Evolutionary conservation across 1,139 yeast species (phyloP), one percentile per base, ranked within the genome.

Genomic region (Nakaseomyces bracarensis): DNA sequence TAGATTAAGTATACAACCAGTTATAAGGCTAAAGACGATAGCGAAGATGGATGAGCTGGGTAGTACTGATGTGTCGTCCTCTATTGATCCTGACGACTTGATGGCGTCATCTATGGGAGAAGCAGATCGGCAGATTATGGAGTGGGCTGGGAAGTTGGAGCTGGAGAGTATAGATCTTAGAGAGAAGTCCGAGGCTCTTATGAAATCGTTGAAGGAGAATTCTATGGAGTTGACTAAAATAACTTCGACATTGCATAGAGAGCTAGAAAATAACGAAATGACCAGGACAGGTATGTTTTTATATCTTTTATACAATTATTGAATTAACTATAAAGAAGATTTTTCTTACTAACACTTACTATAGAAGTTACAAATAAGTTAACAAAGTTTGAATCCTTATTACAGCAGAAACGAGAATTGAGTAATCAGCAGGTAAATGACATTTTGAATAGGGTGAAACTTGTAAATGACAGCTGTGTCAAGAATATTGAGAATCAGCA

Each of bases 81-180:
- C 23, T 30, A 19, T 39, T n/a, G 13, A 16, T 33, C 20, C 33
- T 9, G 26, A 11, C 18, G 28, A 18, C 35, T 14, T 36, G 22
- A 21, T 28, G 25, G 36, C 46, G 26, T 28, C 48, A 20, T 37
- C 39, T 28, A 38, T 50, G 36, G 58, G 55, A n/a, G 63, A 53
- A 28, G 52, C 61, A n/a, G 63, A 63, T 36, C 58, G 54, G 39
- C 65, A 64, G 43, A 54, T 70, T 27, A 49, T 69, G 3, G 52
- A 63, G 46, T 71, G 75, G 75, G 74, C 74, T 0, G 64, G 69
- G 7, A 62, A 65, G 31, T 50, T 71, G 18, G 76, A 71, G 47
- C 45, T 70, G 39, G 75, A 71, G 46, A 59, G 68, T n/a, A 56
- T 66, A 1, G 72, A 67, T 23, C 49, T 68, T 19, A 50, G 71